A percentile compares a stretch with the other conserved stretches of the same genome.
phyloP scores from a whole-genome alignment of 495 filamentous ascomycete genomes.

The Xylaria nigripes region DNA sequence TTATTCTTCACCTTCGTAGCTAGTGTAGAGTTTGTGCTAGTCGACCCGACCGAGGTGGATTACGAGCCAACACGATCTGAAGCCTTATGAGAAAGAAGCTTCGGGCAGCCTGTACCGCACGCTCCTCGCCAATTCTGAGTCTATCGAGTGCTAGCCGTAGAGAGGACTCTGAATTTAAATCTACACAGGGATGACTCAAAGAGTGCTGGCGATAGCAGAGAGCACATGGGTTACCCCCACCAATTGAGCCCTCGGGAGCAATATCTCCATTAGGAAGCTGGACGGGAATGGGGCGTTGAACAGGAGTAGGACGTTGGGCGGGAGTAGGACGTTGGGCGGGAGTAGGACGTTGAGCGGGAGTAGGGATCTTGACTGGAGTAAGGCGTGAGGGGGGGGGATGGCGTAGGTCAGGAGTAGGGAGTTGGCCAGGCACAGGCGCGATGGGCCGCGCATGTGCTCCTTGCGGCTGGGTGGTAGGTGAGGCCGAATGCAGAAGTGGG shows the following conservation, averaged over 20 bases:
- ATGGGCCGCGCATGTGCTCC: not conserved
- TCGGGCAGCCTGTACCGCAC: not conserved
- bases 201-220: conserved; percentile 28
- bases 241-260: conserved; percentile 4
- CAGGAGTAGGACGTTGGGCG: too few relatives aligned
- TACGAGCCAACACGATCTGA: not conserved
- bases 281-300: not conserved
- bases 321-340: too few relatives aligned
- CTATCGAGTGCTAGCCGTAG: conserved; percentile 26
- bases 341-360: too few relatives aligned
- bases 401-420: not conserved
- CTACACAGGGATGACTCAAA: conserved; percentile 20
- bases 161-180: conserved; percentile 23
- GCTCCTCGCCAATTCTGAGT: conserved; percentile 8
- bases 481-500: not conserved
- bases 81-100: conserved; percentile 9
- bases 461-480: not conserved
- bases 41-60: not conserved
- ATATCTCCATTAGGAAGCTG: conserved; percentile 7
- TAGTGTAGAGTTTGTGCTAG: not conserved
- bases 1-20: not conserved
- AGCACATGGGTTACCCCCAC: conserved; percentile 18
- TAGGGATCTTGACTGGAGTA: not conserved
- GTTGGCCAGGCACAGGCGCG: not conserved
- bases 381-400: not conserved